Evolutionary conservation across 1,139 yeast species (phyloP).

Genomic region (Hyphopichia pseudoburtonii): DNA sequence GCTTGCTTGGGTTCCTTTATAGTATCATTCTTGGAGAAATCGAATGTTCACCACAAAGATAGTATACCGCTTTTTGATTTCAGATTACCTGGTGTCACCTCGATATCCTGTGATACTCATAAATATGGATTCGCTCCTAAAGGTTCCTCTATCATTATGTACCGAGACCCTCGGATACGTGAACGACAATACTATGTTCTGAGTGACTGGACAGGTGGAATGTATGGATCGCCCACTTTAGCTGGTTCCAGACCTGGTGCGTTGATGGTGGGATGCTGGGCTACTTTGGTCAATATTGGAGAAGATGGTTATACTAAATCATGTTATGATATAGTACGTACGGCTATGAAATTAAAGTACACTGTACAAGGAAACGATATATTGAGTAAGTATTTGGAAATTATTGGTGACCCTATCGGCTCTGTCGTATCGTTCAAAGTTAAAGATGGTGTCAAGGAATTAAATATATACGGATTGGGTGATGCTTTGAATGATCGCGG

Average conservation of each 20-base stretch:
- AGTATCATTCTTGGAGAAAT: constrained; percentile 72
- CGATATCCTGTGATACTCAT: constrained; percentile 96
- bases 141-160: constrained; percentile 92
- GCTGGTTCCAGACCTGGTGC: constrained; percentile 99
- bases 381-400: constrained; percentile 41
- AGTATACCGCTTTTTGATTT: constrained; percentile 75
- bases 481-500: constrained; percentile 69
- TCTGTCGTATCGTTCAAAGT: constrained; percentile 82
- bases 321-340: constrained; percentile 64
- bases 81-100: constrained; percentile 90
- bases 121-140: constrained; percentile 98
- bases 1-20: constrained; percentile 94
- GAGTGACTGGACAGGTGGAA: constrained; percentile 90
- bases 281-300: constrained; percentile 80
- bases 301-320: constrained; percentile 70
- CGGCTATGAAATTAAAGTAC: constrained; percentile 58
- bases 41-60: constrained; percentile 50
- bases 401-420: constrained; percentile 82
- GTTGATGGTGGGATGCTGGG: constrained; percentile 96
- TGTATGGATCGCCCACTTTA: constrained; percentile 93
- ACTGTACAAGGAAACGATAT: constrained; percentile 46
- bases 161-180: constrained; percentile 64
- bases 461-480: constrained; percentile 74
- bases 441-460: constrained; percentile 12
- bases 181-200: constrained; percentile 81